Evolutionary conservation across 192 early-diverging fungal species (phyloP).

Genomic region (Lobulomyces angularis): DNA sequence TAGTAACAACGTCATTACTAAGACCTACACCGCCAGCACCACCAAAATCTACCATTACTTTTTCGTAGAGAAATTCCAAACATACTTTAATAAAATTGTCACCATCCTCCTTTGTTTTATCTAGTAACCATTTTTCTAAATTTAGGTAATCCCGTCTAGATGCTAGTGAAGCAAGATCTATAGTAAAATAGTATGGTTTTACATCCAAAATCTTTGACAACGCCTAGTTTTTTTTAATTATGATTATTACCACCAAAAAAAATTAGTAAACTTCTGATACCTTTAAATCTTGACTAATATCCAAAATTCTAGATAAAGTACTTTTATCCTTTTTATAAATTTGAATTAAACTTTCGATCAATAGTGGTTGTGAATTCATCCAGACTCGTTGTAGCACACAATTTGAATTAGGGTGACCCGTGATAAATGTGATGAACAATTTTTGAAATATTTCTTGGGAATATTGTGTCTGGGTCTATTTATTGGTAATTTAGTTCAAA

Average conservation of each 20-base stretch:
- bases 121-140: constrained; percentile 74
- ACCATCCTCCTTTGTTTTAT: constrained; percentile 50
- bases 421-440: constrained; percentile 52
- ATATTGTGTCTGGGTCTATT: too few species aligned
- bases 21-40: constrained; percentile 31
- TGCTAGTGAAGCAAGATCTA: constrained; percentile 70
- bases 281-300: constrained; percentile 68
- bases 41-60: constrained; percentile 23
- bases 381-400: constrained; percentile 63
- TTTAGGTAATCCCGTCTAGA: constrained; percentile 65
- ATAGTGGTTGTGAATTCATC: constrained; percentile 43
- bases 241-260: too few species aligned
- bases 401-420: constrained; percentile 42
- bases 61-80: constrained; percentile 61
- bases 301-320: constrained; percentile 50
- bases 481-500: constrained; percentile 28
- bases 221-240: constrained; percentile 46
- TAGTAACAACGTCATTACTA: constrained; percentile 49
- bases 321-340: constrained; percentile 60
- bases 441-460: constrained; percentile 51
- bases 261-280: constrained; percentile 58
- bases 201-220: constrained; percentile 56
- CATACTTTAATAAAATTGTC: constrained; percentile 56
- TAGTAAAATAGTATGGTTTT: constrained; percentile 53
- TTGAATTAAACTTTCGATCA: constrained; percentile 53